Conservation (phyloP, 2,329 filamentous ascomycete species). For the Penicillium digitatum region DNA sequence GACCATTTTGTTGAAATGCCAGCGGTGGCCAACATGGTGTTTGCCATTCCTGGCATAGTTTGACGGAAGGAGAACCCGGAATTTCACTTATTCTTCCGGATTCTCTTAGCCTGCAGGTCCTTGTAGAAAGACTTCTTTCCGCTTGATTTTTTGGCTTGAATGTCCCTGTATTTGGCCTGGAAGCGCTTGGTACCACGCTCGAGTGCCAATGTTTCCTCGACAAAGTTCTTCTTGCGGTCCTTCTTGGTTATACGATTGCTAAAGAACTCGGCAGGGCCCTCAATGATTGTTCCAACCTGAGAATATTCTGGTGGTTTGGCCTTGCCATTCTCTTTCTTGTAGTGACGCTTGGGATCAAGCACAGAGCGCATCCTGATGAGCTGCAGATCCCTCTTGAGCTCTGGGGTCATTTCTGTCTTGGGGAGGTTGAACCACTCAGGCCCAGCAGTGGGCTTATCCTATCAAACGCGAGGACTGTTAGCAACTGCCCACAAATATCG, state of each 20-base stretch:
- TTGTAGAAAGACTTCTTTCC: constrained; percentile 91
- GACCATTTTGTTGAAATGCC: neutral
- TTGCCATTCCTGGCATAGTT: neutral
- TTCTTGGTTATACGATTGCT: constrained; percentile 77
- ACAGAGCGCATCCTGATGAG: constrained; percentile 84
- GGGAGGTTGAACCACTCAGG: constrained; percentile 84
- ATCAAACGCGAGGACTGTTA: constrained; percentile 14
- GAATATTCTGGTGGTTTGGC: constrained; percentile 73
- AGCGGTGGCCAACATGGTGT: too few species aligned
- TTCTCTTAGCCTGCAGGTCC: constrained; percentile 61
- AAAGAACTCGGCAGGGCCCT: constrained; percentile 84
- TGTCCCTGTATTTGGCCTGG: constrained; percentile 80
- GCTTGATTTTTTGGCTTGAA: constrained; percentile 76
- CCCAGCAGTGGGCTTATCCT: constrained; percentile 66
- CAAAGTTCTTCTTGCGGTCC: constrained; percentile 79
- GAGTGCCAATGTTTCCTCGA: constrained; percentile 73
- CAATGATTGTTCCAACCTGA: constrained; percentile 81
- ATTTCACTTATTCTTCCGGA: constrained; percentile 25
- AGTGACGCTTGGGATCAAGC: constrained; percentile 82
- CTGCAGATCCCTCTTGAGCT: constrained; percentile 85
- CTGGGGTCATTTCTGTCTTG: constrained; percentile 74
- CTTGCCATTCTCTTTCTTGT: constrained; percentile 78
- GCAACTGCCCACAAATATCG: constrained; percentile 23
- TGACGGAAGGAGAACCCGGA: neutral
- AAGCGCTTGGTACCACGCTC: constrained; percentile 67